A percentile compares a stretch with the other conserved stretches of the same genome.
Evolutionary conservation across 768 basidiomycete species (phyloP).

Genomic region (Hypholoma sublateritium): DNA sequence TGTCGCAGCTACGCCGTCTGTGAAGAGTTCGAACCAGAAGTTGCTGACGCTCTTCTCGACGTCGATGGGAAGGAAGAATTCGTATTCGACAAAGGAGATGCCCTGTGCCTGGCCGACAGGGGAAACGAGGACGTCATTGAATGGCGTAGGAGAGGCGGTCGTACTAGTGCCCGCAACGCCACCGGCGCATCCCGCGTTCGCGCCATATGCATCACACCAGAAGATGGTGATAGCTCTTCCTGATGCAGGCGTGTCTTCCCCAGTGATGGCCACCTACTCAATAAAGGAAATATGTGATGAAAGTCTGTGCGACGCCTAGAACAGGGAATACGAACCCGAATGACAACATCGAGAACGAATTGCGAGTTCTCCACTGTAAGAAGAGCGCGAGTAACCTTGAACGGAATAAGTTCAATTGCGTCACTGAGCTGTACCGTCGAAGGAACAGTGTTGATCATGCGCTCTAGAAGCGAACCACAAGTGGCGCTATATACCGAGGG

Average conservation of each 20-base stretch:
- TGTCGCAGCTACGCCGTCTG: conserved; percentile 17
- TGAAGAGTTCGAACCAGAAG: conserved; percentile 42
- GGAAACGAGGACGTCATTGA: conserved; percentile 26
- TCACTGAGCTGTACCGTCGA: conserved; percentile 35
- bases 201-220: conserved; percentile 36
- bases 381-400: conserved; percentile 31
- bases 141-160: conserved; percentile 16
- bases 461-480: conserved; percentile 33
- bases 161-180: conserved; percentile 17
- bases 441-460: conserved; percentile 45
- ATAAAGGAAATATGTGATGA: neutral
- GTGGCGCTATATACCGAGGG: conserved; percentile 27
- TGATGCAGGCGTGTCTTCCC: neutral
- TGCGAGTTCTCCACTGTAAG: conserved; percentile 26
- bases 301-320: conserved; percentile 6
- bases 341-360: conserved; percentile 30
- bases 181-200: conserved; percentile 22
- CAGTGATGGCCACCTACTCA: neutral
- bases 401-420: conserved; percentile 32
- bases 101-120: conserved; percentile 21
- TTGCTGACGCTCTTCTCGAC: conserved; percentile 13
- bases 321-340: conserved; percentile 24
- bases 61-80: conserved; percentile 20
- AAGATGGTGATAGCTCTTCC: conserved; percentile 25
- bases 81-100: conserved; percentile 31